Conservation (phyloP, 164 flowering plant genomes). For the Litsea cubeba region DNA sequence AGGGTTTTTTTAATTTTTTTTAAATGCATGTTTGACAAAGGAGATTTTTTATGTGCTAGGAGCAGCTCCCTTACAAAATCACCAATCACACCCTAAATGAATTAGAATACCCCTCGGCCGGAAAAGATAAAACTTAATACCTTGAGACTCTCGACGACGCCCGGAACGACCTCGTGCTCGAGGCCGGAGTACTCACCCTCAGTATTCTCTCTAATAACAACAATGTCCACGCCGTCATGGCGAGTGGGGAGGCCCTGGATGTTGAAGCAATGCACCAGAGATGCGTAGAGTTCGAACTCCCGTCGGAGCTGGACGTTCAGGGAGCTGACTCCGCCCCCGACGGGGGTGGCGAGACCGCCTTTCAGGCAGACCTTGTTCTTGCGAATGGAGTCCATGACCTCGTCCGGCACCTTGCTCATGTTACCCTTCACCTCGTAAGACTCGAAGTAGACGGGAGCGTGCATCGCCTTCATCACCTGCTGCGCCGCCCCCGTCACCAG, state of each 20-base stretch:
- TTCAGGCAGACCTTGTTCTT: conserved; percentile 89
- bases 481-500: conserved; percentile 73
- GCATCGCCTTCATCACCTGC: conserved; percentile 56
- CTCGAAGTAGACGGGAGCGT: conserved; percentile 53
- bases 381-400: conserved; percentile 58
- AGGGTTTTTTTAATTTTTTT: too few species aligned
- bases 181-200: conserved; percentile 85
- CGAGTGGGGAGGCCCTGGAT: conserved; percentile 68
- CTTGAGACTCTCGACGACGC: conserved; percentile 88
- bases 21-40: too few species aligned
- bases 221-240: conserved; percentile 74
- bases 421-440: conserved; percentile 59
- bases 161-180: conserved; percentile 91
- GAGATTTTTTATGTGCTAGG: too few species aligned
- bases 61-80: too few species aligned
- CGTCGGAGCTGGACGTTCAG: conserved; percentile 67
- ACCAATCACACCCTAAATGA: too few species aligned
- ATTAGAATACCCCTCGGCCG: neutral
- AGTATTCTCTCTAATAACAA: conserved; percentile 82
- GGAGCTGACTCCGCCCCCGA: conserved; percentile 84
- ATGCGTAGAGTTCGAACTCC: conserved; percentile 77
- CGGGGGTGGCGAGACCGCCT: conserved; percentile 73
- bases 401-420: conserved; percentile 49
- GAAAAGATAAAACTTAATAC: conserved; percentile 21
- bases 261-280: conserved; percentile 72